These are phyloP conservation scores for Sideroxylon spinosum DNA, from an alignment of 179 eudicot species.

Conservation along the genomic window DNA sequence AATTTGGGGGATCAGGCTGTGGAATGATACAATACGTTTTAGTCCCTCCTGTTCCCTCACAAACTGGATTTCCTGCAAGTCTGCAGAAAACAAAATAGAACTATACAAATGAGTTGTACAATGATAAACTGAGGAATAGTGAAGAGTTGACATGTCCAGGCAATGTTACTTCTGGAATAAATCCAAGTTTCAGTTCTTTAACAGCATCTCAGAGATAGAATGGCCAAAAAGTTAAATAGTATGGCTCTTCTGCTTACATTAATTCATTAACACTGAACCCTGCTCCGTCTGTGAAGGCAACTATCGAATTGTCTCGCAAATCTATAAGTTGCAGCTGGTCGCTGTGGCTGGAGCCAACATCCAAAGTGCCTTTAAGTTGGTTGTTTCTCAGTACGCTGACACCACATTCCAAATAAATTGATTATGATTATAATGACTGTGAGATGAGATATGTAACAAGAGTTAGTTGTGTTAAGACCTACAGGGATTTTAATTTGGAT, in stretches of 20 bases:
- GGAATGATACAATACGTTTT: constrained; percentile 26
- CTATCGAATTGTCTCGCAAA: constrained; percentile 47
- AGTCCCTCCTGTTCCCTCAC: constrained; percentile 33
- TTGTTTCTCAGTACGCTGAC: constrained; percentile 49
- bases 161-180: no score
- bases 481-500: neutral
- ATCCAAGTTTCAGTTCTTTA: neutral
- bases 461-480: neutral
- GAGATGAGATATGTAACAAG: neutral
- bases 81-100: constrained; percentile 30
- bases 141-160: no score
- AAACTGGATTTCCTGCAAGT: constrained; percentile 49
- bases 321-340: constrained; percentile 46
- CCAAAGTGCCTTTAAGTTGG: constrained; percentile 48
- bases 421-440: neutral
- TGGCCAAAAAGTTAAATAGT: neutral
- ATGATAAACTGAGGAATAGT: no score
- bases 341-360: constrained; percentile 41
- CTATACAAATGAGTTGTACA: neutral
- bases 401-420: constrained; percentile 13
- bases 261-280: constrained; percentile 20
- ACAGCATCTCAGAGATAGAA: constrained; percentile 5
- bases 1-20: constrained; percentile 10
- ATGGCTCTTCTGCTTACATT: constrained; percentile 30
- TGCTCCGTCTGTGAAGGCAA: constrained; percentile 23